phyloP scores from a whole-genome alignment of 2,329 filamentous ascomycete genomes.

The Zasmidium citrigriseum region DNA sequence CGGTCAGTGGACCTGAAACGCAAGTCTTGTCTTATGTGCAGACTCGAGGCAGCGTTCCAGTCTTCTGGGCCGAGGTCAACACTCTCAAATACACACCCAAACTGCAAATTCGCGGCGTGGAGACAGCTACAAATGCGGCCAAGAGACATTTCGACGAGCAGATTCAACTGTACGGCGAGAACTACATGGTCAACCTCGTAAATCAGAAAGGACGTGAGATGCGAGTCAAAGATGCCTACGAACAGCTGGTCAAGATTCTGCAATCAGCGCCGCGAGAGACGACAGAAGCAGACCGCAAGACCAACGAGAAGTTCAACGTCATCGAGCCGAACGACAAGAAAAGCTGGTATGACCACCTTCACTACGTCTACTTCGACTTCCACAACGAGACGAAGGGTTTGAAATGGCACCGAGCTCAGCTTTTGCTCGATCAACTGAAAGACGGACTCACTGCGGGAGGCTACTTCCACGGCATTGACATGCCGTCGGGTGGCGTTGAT shows the following conservation, averaged over 20 bases:
- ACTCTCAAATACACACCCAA: constrained; percentile 88
- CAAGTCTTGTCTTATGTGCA: constrained; percentile 95
- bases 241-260: constrained; percentile 79
- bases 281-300: constrained; percentile 62
- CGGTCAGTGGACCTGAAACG: constrained; percentile 68
- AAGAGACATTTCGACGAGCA: constrained; percentile 91
- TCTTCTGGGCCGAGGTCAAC: constrained; percentile 96
- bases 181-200: constrained; percentile 95
- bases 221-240: constrained; percentile 88
- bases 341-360: constrained; percentile 76
- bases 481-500: constrained; percentile 77
- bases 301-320: constrained; percentile 77
- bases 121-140: constrained; percentile 76
- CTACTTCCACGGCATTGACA: constrained; percentile 91
- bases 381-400: constrained; percentile 96
- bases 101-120: constrained; percentile 81
- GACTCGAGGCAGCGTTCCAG: constrained; percentile 91
- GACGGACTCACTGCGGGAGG: constrained; percentile 75
- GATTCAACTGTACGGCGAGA: constrained; percentile 90
- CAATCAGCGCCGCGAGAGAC: constrained; percentile 68
- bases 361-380: constrained; percentile 98
- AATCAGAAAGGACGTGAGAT: constrained; percentile 93
- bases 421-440: constrained; percentile 79
- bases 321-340: constrained; percentile 65
- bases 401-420: constrained; percentile 86